Conservation (phyloP, 2,329 filamentous ascomycete species). For the Exophiala viscosa region DNA sequence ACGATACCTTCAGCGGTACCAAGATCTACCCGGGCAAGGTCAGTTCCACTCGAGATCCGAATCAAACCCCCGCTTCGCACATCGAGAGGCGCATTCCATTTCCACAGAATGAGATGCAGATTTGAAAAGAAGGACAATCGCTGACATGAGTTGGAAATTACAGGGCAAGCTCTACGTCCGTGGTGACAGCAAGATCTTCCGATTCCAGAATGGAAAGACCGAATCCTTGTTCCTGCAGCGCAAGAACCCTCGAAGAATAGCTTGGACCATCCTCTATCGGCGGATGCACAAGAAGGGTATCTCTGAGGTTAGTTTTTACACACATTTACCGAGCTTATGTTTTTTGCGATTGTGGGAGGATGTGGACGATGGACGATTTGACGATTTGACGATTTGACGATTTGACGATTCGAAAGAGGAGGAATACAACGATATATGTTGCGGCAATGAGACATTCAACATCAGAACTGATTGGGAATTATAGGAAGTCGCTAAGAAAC, state of each 20-base stretch:
- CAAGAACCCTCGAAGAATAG: conserved; percentile 99
- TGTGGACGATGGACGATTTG: not conserved
- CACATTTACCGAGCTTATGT: not conserved
- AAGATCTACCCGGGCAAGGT: conserved; percentile 81
- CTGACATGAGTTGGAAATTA: conserved; percentile 20
- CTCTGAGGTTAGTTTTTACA: conserved; percentile 78
- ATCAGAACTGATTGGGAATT: not conserved
- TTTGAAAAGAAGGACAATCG: not conserved
- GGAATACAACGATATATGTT: not conserved
- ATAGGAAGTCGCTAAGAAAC: conserved; percentile 99
- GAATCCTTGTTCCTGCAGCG: conserved; percentile 99
- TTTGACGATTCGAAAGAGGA: not conserved
- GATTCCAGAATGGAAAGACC: conserved; percentile 99
- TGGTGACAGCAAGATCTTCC: conserved; percentile 99
- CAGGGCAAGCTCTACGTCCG: conserved; percentile 99
- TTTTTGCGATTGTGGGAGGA: conserved; percentile 4
- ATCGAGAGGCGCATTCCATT: not conserved
- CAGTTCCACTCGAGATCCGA: conserved; percentile 37
- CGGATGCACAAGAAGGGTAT: conserved; percentile 99
- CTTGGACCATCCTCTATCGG: conserved; percentile 97
- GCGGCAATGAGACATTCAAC: too few relatives aligned
- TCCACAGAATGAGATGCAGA: conserved; percentile 3
- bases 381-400: not conserved
- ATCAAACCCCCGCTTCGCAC: not conserved
- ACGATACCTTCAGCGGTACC: conserved; percentile 72